phyloP scores from a whole-genome alignment of 2,329 filamentous ascomycete genomes.

The Dactylellina leptospora region DNA sequence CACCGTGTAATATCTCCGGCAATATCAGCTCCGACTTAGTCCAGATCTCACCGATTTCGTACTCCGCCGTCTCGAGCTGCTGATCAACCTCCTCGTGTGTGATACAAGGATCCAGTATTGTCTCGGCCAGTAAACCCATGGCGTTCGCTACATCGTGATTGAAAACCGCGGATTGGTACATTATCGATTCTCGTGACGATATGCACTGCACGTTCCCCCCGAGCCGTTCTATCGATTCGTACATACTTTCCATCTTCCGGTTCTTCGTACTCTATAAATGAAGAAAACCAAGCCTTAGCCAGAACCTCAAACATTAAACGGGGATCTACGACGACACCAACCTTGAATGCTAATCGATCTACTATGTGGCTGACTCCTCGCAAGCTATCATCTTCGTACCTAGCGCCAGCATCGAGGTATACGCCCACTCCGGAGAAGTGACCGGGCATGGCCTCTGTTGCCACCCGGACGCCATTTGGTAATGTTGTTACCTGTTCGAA shows the following conservation, averaged over 20 bases:
- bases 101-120: constrained; percentile 83
- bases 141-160: constrained; percentile 87
- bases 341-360: constrained; percentile 94
- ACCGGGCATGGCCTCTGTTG: constrained; percentile 91
- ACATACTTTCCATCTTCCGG: constrained; percentile 80
- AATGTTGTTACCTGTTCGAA: constrained; percentile 88
- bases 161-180: constrained; percentile 99
- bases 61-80: constrained; percentile 89
- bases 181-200: constrained; percentile 91
- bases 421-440: constrained; percentile 95
- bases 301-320: neutral
- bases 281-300: too few relatives aligned
- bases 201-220: constrained; percentile 98
- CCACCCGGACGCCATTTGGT: constrained; percentile 90
- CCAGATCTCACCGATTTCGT: constrained; percentile 98
- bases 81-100: constrained; percentile 85
- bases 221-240: constrained; percentile 84
- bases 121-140: constrained; percentile 86
- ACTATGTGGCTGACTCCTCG: constrained; percentile 95
- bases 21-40: constrained; percentile 94
- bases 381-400: constrained; percentile 86
- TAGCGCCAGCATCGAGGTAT: constrained; percentile 92
- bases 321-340: constrained; percentile 57
- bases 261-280: constrained; percentile 69
- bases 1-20: constrained; percentile 92